Percentiles rank a stretch among this genome's conserved stretches.
These are phyloP conservation scores for Spongospora subterranea DNA, from an alignment of 208 protist genomes.

Conservation along the genomic window DNA sequence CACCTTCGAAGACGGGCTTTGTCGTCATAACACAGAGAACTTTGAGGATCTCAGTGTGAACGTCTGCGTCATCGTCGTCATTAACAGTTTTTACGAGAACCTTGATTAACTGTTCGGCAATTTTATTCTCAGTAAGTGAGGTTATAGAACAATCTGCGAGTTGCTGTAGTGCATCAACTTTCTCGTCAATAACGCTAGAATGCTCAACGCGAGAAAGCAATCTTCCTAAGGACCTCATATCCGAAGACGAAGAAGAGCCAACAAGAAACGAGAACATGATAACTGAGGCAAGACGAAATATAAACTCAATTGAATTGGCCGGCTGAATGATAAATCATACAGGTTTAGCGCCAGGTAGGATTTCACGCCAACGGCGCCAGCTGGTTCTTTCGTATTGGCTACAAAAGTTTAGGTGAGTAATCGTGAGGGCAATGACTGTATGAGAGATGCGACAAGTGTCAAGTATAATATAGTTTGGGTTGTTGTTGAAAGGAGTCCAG, in stretches of 20 bases:
- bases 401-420: too few species aligned
- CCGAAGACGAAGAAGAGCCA: background rate
- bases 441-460: too few species aligned
- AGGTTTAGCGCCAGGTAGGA: too few species aligned
- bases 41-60: slow-evolving; percentile 21
- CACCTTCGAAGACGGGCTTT: background rate
- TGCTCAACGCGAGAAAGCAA: slow-evolving; percentile 42
- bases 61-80: background rate
- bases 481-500: too few species aligned
- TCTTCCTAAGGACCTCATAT: background rate
- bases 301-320: too few species aligned
- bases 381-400: too few species aligned
- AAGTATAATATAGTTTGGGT: too few species aligned
- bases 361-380: too few species aligned
- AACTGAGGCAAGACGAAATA: too few species aligned
- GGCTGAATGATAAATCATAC: too few species aligned
- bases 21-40: background rate
- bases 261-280: slow-evolving; percentile 46
- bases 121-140: background rate
- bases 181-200: slow-evolving; percentile 27
- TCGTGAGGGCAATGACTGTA: too few species aligned
- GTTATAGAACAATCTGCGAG: background rate
- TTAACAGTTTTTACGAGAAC: slow-evolving; percentile 14
- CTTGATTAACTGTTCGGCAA: background rate
- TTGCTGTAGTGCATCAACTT: slow-evolving; percentile 27